Percentiles rank a stretch among this genome's conserved stretches.
phyloP scores from a whole-genome alignment of 768 basidiomycete species.

The Tephrocybe sp. region DNA sequence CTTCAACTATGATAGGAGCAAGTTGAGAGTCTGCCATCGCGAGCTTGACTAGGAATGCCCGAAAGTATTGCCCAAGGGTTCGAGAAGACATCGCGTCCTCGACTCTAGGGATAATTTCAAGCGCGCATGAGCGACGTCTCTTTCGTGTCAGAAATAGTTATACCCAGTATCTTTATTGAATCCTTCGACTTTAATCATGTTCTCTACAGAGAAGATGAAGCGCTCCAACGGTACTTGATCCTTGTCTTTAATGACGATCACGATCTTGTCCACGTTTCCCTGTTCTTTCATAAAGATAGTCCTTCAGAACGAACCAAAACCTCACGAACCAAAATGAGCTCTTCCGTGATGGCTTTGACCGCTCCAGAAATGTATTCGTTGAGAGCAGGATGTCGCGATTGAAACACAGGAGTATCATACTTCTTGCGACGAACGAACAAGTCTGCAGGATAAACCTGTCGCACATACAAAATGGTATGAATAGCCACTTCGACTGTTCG shows the following conservation, averaged over 20 bases:
- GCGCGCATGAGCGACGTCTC: neutral
- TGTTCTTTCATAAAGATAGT: slow-evolving; percentile 23
- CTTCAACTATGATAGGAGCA: slow-evolving; percentile 50
- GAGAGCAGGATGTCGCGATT: slow-evolving; percentile 88
- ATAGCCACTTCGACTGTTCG: slow-evolving; percentile 89
- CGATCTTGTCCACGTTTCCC: slow-evolving; percentile 79
- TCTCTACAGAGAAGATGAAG: slow-evolving; percentile 85
- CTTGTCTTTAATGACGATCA: slow-evolving; percentile 82
- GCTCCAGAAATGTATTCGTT: slow-evolving; percentile 90
- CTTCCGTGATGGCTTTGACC: slow-evolving; percentile 76
- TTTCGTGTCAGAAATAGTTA: slow-evolving; percentile 1
- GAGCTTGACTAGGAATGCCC: slow-evolving; percentile 80
- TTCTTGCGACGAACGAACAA: slow-evolving; percentile 86
- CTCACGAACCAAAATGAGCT: slow-evolving; percentile 57
- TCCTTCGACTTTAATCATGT: slow-evolving; percentile 68
- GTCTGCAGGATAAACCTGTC: slow-evolving; percentile 86
- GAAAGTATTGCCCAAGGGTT: slow-evolving; percentile 71
- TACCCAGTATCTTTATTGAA: slow-evolving; percentile 73
- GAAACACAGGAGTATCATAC: slow-evolving; percentile 88
- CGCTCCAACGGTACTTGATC: slow-evolving; percentile 83
- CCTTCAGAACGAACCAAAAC: neutral
- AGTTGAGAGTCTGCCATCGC: slow-evolving; percentile 75
- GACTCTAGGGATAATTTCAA: slow-evolving; percentile 48
- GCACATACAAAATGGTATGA: slow-evolving; percentile 88
- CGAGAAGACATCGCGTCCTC: slow-evolving; percentile 65